A percentile compares a stretch with the other conserved stretches of the same genome.
Evolutionary conservation across 805 yeast species (phyloP).

Genomic region (Ogataea trehalophila): DNA sequence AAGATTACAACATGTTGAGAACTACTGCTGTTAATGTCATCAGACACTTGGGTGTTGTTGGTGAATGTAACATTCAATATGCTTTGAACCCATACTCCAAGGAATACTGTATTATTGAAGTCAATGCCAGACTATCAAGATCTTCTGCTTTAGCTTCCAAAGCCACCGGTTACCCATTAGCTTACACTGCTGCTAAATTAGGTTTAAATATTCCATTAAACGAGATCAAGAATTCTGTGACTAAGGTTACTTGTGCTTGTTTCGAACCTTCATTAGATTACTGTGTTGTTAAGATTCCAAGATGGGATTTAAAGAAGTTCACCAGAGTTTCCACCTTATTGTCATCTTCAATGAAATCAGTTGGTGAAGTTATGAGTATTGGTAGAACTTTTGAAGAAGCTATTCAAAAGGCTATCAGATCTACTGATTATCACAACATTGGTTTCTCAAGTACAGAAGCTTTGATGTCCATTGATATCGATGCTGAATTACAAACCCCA

Average conservation of each 20-base stretch:
- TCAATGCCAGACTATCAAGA: conserved; percentile 94
- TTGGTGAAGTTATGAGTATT: conserved; percentile 97
- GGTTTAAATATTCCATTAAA: conserved; percentile 90
- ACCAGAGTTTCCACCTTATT: conserved; percentile 84
- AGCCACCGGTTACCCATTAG: conserved; percentile 98
- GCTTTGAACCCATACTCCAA: conserved; percentile 90
- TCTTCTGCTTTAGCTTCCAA: conserved; percentile 99
- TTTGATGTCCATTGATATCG: conserved; percentile 87
- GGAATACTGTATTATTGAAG: conserved; percentile 97
- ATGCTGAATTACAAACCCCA: conserved; percentile 89
- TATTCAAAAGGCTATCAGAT: conserved; percentile 94
- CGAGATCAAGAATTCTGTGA: conserved; percentile 88
- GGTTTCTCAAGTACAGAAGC: conserved; percentile 88
- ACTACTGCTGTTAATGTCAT: conserved; percentile 96
- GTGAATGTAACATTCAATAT: conserved; percentile 98
- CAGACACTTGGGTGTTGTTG: conserved; percentile 96
- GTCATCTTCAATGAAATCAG: conserved; percentile 95
- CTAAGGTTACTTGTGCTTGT: conserved; percentile 91
- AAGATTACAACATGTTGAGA: conserved; percentile 96
- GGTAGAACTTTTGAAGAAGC: conserved; percentile 98
- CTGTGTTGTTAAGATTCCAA: conserved; percentile 95
- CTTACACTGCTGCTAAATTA: conserved; percentile 95
- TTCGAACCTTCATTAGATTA: conserved; percentile 97
- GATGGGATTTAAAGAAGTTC: conserved; percentile 98
- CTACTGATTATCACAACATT: conserved; percentile 91